These are phyloP conservation scores for Pyricularia pennisetigena DNA, from an alignment of 2,329 filamentous ascomycete species.

Conservation along the genomic window DNA sequence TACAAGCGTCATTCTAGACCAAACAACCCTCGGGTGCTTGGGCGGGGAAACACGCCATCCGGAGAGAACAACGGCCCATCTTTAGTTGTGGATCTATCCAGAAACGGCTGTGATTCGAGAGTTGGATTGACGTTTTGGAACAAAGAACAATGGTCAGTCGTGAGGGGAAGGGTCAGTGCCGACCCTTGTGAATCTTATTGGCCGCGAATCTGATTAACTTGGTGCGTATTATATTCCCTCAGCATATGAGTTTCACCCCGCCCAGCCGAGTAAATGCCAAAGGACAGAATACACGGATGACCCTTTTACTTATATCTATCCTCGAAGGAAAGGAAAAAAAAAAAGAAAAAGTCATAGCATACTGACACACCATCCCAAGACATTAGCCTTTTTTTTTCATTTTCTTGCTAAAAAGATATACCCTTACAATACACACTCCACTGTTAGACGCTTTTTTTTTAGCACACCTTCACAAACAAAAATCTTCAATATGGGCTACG, in stretches of 20 bases:
- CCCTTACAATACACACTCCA: not conserved
- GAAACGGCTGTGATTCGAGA: not conserved
- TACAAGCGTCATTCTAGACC: too few relatives aligned
- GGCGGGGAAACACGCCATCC: not conserved
- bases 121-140: not conserved
- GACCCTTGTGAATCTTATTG: not conserved
- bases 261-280: too few relatives aligned
- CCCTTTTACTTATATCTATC: too few relatives aligned
- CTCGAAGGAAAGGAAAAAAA: too few relatives aligned
- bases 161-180: not conserved
- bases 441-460: not conserved
- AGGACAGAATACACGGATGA: too few relatives aligned
- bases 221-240: too few relatives aligned
- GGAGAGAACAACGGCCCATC: not conserved
- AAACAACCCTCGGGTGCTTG: not conserved
- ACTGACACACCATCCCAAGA: not conserved
- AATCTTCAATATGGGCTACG: not conserved
- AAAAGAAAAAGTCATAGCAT: not conserved
- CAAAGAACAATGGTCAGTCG: not conserved
- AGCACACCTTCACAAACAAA: not conserved
- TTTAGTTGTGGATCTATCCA: not conserved
- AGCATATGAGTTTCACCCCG: too few relatives aligned
- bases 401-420: not conserved
- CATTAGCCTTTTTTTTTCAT: not conserved
- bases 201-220: too few relatives aligned